Conservation (phyloP, 2,329 filamentous ascomycete genomes). For the Zasmidium citrigriseum region DNA sequence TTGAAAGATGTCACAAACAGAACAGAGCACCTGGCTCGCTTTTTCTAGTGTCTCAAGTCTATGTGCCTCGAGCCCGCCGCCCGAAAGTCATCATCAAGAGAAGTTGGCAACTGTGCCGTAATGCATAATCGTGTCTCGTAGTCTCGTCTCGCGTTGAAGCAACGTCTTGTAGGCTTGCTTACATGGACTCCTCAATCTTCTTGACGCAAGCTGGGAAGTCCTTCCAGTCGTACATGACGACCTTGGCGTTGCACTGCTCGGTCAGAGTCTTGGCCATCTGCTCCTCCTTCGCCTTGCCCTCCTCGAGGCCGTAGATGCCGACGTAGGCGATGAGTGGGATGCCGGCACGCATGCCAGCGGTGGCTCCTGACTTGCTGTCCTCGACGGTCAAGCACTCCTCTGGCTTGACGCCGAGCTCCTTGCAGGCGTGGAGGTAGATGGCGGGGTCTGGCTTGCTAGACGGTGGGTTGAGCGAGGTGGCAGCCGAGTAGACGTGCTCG, state of each 20-base stretch:
- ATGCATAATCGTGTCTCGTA: slow-evolving; percentile 6
- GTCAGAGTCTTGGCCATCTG: slow-evolving; percentile 53
- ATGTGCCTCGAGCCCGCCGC: slow-evolving; percentile 1
- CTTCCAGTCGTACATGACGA: slow-evolving; percentile 55
- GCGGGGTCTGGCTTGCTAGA: slow-evolving; percentile 89
- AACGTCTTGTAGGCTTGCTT: neutral
- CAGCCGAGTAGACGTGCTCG: slow-evolving; percentile 77
- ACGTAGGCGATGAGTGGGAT: slow-evolving; percentile 85
- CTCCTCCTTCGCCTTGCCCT: slow-evolving; percentile 62
- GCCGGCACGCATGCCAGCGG: slow-evolving; percentile 72
- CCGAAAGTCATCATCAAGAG: neutral
- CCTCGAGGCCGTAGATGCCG: slow-evolving; percentile 69
- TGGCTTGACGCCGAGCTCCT: slow-evolving; percentile 70
- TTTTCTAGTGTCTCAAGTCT: slow-evolving; percentile 7
- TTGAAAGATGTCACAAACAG: neutral
- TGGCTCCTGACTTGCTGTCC: slow-evolving; percentile 83
- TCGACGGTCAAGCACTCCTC: slow-evolving; percentile 78
- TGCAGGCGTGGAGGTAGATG: slow-evolving; percentile 78
- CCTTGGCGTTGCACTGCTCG: slow-evolving; percentile 49
- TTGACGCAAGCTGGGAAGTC: slow-evolving; percentile 52
- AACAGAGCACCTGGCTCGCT: slow-evolving; percentile 6
- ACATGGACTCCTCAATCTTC: slow-evolving; percentile 44
- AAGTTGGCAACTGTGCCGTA: slow-evolving; percentile 2
- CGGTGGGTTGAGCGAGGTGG: slow-evolving; percentile 74
- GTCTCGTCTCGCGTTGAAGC: neutral